These are phyloP conservation scores for Neopestalotiopsis sp. DNA, from an alignment of 2,329 filamentous ascomycete species.

Conservation along the genomic window DNA sequence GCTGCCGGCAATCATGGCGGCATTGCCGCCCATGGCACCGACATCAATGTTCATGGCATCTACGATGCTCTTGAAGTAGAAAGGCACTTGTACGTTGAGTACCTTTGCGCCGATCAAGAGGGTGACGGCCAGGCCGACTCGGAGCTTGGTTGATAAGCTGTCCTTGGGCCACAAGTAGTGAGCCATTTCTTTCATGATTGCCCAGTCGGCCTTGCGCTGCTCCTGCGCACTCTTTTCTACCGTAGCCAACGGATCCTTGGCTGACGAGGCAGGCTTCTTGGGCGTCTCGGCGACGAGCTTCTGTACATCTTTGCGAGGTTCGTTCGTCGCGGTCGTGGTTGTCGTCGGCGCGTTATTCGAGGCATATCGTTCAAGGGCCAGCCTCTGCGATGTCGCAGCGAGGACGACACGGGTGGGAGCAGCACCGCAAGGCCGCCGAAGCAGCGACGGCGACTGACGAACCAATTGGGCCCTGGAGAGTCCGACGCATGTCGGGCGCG, in stretches of 20 bases:
- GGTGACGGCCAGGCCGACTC: conserved; percentile 83
- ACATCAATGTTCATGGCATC: conserved; percentile 98
- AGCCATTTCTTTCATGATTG: conserved; percentile 97
- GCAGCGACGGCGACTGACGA: background rate
- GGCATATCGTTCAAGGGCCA: conserved; percentile 21
- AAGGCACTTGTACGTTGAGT: conserved; percentile 96
- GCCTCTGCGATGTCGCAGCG: conserved; percentile 26
- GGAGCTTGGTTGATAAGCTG: conserved; percentile 79
- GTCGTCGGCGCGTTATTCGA: conserved; percentile 8
- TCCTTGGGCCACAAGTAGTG: conserved; percentile 96
- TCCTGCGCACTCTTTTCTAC: conserved; percentile 77
- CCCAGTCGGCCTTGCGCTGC: conserved; percentile 97
- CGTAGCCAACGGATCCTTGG: conserved; percentile 63
- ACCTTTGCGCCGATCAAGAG: conserved; percentile 90
- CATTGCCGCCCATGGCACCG: conserved; percentile 83
- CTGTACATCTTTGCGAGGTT: conserved; percentile 19
- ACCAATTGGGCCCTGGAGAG: conserved; percentile 7
- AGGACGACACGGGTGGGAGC: conserved; percentile 24
- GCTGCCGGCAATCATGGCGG: conserved; percentile 84
- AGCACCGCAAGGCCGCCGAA: background rate
- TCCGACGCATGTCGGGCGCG: conserved; percentile 19
- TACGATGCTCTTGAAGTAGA: conserved; percentile 98
- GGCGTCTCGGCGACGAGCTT: conserved; percentile 2
- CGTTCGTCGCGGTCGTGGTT: conserved; percentile 4
- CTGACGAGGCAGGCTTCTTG: conserved; percentile 22